Base-by-base conservation (phyloP, 768 basidiomycete genomes). In the Mycena maculata region DNA sequence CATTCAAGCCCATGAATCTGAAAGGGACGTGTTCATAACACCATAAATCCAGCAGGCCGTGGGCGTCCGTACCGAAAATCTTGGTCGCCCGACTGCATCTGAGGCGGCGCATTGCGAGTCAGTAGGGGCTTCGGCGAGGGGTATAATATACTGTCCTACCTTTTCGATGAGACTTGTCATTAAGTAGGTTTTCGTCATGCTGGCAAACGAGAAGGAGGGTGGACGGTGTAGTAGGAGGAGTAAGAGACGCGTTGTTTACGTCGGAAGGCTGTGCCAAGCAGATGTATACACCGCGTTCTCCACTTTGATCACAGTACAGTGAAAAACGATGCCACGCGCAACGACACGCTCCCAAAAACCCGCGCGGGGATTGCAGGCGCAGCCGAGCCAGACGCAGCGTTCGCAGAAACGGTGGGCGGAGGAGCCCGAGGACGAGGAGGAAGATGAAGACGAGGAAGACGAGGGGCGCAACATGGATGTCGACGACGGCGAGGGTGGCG, bases 1-100 rank as follows among this genome's bases (percentile, higher is more conserved):
- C 97, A 70, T 95, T 98, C 70, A 99, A 84, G 41, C 96, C 95
- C 97, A 98, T 99, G 79, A 94, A 96, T 77, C 96, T 96, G 74
- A n/a, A 59, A 63, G 55, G 73, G 42, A 50, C 58, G 68, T 44
- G 69, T 65, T 71, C 38, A 67, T 69, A 64, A 45, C 58, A 28
- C 61, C 48, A 65, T 69, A 64, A 45, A 60, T 31, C 61, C 48
- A 65, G 77, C 76, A 76, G 76, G 77, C 74, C 68, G 60, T 65
- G 56, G 59, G 45, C 49, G 48, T 36, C 60, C 76, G 65, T 81
- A 94, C 93, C 93, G 85, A 78, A 94, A 94, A 81, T 95, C 94
- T 83, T 94, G 93, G 88, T 95, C 93, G 69, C 88, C 89, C 71
- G 92, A 94, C 81, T 92, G 89, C 93, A 94, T 94, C 94, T 95